Base-by-base conservation (phyloP, 2,329 filamentous ascomycete genomes). In the Fusarium marasasianum region DNA sequence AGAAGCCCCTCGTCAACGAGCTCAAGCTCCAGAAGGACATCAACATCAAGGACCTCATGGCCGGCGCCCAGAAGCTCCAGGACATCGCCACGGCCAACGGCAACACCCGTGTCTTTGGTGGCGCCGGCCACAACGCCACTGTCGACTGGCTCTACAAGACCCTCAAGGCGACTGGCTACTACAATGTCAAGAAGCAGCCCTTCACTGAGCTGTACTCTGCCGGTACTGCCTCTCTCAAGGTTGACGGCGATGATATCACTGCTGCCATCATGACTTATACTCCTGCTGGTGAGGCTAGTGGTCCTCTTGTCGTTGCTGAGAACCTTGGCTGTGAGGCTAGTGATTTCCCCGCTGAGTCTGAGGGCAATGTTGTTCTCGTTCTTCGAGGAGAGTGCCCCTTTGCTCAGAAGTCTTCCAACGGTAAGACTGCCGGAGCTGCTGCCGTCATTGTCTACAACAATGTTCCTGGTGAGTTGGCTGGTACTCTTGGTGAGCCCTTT, bases 391-490 rank as follows among this genome's bases (percentile, higher is more conserved):
- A 76, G 4, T 93, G 91, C 78, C 75, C 85, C 22, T 93, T 92
- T 64, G 86, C 84, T 13, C 76, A 84, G 29, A 93, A 93, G 83
- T 85, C 89, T 12, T 80, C 84, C 43, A 81, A 86, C 24, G 91
- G 90, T 31, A 87, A 87, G 66, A 77, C 80, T 1, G 89, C 90
- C 4, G 89, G 90, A 24, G 91, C 91, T 3, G 79, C 80, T 1
- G 91, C 83, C 3, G 86, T 86, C 2, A 77, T 93, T 60, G 83
- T 93, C 67, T 92, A 91, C 82, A 92, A 93, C 83, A 92, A 92
- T 68, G 86, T 83, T 8, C 80, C 84, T 0, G 90, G 89, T 6
- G 66, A 80, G 7, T 63, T 85, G 3, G 78, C 86, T 12, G 91
- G 89, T 37, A 92, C 90, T 5, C 83, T 92, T 3, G 89, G 89